Evolutionary conservation across 2,329 filamentous ascomycete genomes (phyloP).

Genomic region (Verticillium longisporum): DNA sequence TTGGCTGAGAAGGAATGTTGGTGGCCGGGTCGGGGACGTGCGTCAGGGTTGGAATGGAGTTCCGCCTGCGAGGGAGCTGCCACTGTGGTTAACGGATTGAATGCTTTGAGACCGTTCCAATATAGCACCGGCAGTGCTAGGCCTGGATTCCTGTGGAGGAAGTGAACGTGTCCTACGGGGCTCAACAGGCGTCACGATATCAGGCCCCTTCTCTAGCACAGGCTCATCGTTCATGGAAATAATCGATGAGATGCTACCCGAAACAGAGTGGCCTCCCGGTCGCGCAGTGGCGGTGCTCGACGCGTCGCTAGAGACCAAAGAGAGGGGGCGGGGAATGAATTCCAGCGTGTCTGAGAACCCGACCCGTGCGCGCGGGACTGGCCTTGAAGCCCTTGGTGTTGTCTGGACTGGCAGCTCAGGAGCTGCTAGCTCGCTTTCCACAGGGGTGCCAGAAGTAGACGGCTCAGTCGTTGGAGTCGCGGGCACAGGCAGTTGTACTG

Average conservation of each 20-base stretch:
- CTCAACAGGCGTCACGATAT: constrained; percentile 18
- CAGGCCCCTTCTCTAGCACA: constrained; percentile 2
- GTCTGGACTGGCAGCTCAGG: constrained; percentile 5
- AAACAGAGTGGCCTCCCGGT: constrained; percentile 60
- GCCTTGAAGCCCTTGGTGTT: constrained; percentile 22
- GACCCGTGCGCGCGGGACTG: constrained; percentile 55
- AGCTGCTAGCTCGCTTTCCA: neutral
- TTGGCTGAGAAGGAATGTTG: constrained; percentile 31
- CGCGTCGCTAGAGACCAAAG: constrained; percentile 77
- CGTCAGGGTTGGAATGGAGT: constrained; percentile 51
- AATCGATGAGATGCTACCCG: constrained; percentile 74
- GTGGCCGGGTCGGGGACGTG: constrained; percentile 28
- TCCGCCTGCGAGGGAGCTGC: constrained; percentile 41
- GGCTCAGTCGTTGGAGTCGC: neutral
- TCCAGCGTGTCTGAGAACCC: constrained; percentile 81
- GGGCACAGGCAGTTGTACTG: neutral
- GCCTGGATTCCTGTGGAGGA: constrained; percentile 44
- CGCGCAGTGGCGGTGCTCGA: constrained; percentile 68
- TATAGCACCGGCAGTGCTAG: constrained; percentile 66
- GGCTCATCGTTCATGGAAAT: constrained; percentile 48
- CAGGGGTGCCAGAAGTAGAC: neutral
- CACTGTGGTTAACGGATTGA: constrained; percentile 21
- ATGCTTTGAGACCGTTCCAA: constrained; percentile 44
- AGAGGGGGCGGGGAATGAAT: constrained; percentile 76
- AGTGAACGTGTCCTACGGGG: constrained; percentile 28